Percentiles rank a stretch among this genome's conserved stretches.
phyloP scores from a whole-genome alignment of 2,329 filamentous ascomycete genomes.

The Didymellaceae sp. region DNA sequence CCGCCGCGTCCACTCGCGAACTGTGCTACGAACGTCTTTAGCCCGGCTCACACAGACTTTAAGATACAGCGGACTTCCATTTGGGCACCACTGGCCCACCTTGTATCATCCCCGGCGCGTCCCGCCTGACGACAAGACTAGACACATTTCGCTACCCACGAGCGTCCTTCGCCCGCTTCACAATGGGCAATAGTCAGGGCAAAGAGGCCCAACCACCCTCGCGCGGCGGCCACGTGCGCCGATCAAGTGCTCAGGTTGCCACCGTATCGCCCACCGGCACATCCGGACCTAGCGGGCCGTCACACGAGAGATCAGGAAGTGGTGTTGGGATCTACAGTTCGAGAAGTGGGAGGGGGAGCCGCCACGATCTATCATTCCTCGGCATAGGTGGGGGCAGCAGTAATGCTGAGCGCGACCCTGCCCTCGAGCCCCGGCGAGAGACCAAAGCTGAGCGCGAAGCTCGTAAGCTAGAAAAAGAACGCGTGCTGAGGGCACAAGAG shows the following conservation, averaged over 20 bases:
- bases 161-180: constrained; percentile 12
- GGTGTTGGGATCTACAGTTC: constrained; percentile 51
- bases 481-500: constrained; percentile 76
- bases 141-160: constrained; percentile 11
- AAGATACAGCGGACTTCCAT: constrained; percentile 10
- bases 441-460: constrained; percentile 92
- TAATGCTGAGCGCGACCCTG: constrained; percentile 57
- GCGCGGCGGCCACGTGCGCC: constrained; percentile 44
- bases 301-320: constrained; percentile 40
- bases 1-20: constrained; percentile 21
- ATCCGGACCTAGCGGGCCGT: constrained; percentile 30
- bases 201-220: constrained; percentile 54
- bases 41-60: constrained; percentile 23
- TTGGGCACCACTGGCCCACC: constrained; percentile 27
- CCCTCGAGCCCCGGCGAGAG: constrained; percentile 72
- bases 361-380: constrained; percentile 66
- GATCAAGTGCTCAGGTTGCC: constrained; percentile 41
- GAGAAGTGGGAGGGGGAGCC: constrained; percentile 59
- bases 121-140: constrained; percentile 18
- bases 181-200: constrained; percentile 57
- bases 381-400: constrained; percentile 60
- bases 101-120: constrained; percentile 28
- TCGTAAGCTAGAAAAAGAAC: constrained; percentile 81
- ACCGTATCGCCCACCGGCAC: constrained; percentile 37
- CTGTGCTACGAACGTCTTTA: constrained; percentile 18